Conservation (phyloP, 2,329 filamentous ascomycete genomes). For the Fusarium heterosporum region DNA sequence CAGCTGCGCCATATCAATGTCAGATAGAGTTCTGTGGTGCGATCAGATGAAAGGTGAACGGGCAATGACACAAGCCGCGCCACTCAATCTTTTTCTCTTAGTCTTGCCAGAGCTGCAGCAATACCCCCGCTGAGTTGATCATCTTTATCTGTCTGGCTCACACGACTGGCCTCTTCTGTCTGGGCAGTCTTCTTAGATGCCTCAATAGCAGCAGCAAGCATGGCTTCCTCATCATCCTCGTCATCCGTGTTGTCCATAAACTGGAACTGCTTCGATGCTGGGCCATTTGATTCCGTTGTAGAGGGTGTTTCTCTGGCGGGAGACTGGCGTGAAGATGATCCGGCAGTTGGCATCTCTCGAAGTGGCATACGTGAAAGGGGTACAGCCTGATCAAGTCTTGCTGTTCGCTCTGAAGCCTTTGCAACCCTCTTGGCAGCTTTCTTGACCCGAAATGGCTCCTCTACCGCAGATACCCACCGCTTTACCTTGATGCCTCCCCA, state of each 20-base stretch:
- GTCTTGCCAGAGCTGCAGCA: conserved; percentile 69
- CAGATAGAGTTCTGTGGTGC: neutral
- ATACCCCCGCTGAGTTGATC: conserved; percentile 67
- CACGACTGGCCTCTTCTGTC: conserved; percentile 43
- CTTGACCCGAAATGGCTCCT: conserved; percentile 84
- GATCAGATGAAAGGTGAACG: neutral
- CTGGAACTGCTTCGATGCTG: conserved; percentile 51
- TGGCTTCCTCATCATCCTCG: conserved; percentile 62
- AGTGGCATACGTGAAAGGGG: conserved; percentile 56
- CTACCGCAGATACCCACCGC: conserved; percentile 82
- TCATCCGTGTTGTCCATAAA: conserved; percentile 58
- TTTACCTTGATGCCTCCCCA: conserved; percentile 97
- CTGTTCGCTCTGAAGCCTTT: conserved; percentile 44
- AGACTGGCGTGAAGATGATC: conserved; percentile 38
- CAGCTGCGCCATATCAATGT: neutral
- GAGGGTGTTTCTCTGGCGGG: conserved; percentile 27
- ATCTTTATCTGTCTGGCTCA: conserved; percentile 35
- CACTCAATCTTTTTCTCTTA: conserved; percentile 58
- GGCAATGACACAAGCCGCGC: neutral
- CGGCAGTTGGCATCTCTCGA: conserved; percentile 53
- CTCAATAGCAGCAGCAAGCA: conserved; percentile 61
- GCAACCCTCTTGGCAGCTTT: conserved; percentile 69
- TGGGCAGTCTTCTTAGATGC: conserved; percentile 57
- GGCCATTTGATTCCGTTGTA: conserved; percentile 13
- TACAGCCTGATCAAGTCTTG: conserved; percentile 54